phyloP scores from a whole-genome alignment of 2,329 filamentous ascomycete species.

The Trichoderma guizhouense region DNA sequence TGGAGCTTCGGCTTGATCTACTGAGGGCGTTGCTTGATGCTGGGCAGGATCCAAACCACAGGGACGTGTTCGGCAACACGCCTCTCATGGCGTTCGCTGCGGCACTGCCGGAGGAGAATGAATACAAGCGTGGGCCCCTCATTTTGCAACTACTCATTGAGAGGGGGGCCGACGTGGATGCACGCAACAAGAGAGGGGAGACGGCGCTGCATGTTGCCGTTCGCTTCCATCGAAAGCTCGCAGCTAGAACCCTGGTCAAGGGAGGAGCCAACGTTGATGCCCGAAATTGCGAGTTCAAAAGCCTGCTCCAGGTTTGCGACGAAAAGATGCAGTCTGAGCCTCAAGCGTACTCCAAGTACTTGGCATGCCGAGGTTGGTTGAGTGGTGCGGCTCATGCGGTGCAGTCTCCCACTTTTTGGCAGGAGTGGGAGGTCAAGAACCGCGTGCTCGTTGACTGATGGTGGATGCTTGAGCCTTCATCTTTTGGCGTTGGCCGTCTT shows the following conservation, averaged over 20 bases:
- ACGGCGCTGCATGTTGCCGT: slow-evolving; percentile 55
- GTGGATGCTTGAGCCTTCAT: too few species aligned
- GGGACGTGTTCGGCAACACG: slow-evolving; percentile 50
- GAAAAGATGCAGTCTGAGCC: slow-evolving; percentile 34
- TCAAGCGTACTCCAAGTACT: slow-evolving; percentile 40
- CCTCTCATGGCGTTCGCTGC: slow-evolving; percentile 55
- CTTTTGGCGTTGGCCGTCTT: neutral
- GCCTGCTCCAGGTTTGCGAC: slow-evolving; percentile 47
- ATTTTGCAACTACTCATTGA: slow-evolving; percentile 45
- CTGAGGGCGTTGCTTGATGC: slow-evolving; percentile 33
- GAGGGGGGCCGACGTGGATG: slow-evolving; percentile 44
- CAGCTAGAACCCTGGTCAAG: slow-evolving; percentile 45
- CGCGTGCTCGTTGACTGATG: neutral
- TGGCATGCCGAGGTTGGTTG: slow-evolving; percentile 46
- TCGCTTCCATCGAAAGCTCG: slow-evolving; percentile 51
- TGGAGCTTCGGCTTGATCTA: slow-evolving; percentile 29
- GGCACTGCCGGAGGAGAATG: slow-evolving; percentile 49
- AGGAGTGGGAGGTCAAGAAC: slow-evolving; percentile 38
- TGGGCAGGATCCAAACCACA: slow-evolving; percentile 49
- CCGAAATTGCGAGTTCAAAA: slow-evolving; percentile 42
- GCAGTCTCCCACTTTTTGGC: slow-evolving; percentile 38
- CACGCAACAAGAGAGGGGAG: slow-evolving; percentile 52
- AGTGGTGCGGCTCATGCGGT: slow-evolving; percentile 37
- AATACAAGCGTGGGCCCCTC: slow-evolving; percentile 44
- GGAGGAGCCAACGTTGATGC: slow-evolving; percentile 47